Conservation (phyloP, 176 grass and related monocot genomes). For the Carex parvula region DNA sequence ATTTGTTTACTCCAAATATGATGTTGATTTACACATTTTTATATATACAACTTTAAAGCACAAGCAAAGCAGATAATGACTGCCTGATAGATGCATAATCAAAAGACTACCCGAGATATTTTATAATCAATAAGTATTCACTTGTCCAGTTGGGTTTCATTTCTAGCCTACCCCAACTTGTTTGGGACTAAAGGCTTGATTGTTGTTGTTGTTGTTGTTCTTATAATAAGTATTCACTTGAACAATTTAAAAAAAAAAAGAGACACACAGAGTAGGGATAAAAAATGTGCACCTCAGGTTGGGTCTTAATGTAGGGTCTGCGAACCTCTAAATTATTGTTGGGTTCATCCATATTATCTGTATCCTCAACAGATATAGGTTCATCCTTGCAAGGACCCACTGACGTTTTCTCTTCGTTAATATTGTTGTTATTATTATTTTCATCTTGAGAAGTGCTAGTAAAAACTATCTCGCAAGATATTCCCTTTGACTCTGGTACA, state of each 20-base stretch:
- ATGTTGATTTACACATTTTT: neutral
- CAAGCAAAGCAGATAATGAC: neutral
- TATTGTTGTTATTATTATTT: conserved; percentile 15
- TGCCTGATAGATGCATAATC: neutral
- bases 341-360: conserved; percentile 8
- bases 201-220: too few species aligned
- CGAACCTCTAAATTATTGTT: conserved; percentile 8
- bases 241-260: neutral
- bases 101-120: neutral
- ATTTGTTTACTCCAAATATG: neutral
- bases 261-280: neutral
- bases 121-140: neutral
- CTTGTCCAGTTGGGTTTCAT: neutral
- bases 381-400: conserved; percentile 10
- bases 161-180: too few species aligned
- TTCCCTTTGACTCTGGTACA: conserved; percentile 50
- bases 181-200: too few species aligned
- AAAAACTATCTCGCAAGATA: conserved; percentile 80
- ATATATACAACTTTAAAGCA: neutral
- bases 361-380: conserved; percentile 27
- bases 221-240: neutral
- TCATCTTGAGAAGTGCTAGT: conserved; percentile 42
- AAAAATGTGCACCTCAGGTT: conserved; percentile 13
- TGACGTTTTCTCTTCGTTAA: neutral
- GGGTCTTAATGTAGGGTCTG: conserved; percentile 22